Base-by-base conservation (phyloP, 345 rosid species). In the Arabidopsis thaliana region DNA sequence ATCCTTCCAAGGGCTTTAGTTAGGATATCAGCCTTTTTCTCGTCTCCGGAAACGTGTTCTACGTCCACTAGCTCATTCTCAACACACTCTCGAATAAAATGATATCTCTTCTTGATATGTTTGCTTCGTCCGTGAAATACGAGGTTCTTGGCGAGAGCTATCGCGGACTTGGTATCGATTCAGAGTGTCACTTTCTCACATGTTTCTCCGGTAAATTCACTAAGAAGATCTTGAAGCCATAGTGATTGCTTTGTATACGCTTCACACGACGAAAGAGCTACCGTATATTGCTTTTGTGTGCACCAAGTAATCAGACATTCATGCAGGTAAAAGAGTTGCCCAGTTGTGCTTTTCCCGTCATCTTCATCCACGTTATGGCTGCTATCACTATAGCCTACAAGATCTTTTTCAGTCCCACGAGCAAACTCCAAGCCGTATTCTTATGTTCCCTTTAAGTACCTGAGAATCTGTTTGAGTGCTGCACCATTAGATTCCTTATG, bases 331-430 rank as follows among this genome's bases (percentile, higher is more conserved):
- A 40, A 40, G 0, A 40, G 0, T 10, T 40, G 44, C 0, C 13
- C 14, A 0, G 44, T 40, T 3, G 44, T 40, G 1, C 44, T 40
- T 1, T 10, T 40, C 0, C 13, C 44, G 0, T 40, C 44, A 10
- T 40, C 44, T 3, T 40, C 44, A 4, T 40, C 44, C 3, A 40
- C 20, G 1, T 2, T 40, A 1, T 40, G 42, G 2, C 11, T 8
- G 12, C 42, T 38, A 4, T 38, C 42, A 3, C 13, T 38, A 2
- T 40, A 40, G 0, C 44, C 44, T 11, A 40, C 13, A 2, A 40
- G 44, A 0, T 1, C 11, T 0, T 0, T 2, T 0, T 10, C 4
- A 3, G 10, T 1, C 0, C 0, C 11, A 2, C 44, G 13, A 0
- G 13, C 13, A 10, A 9, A 40, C 1, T 1, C 4, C 0, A 40